phyloP scores from a whole-genome alignment of 495 filamentous ascomycete species.

The Hyaloscypha hepaticicola region DNA sequence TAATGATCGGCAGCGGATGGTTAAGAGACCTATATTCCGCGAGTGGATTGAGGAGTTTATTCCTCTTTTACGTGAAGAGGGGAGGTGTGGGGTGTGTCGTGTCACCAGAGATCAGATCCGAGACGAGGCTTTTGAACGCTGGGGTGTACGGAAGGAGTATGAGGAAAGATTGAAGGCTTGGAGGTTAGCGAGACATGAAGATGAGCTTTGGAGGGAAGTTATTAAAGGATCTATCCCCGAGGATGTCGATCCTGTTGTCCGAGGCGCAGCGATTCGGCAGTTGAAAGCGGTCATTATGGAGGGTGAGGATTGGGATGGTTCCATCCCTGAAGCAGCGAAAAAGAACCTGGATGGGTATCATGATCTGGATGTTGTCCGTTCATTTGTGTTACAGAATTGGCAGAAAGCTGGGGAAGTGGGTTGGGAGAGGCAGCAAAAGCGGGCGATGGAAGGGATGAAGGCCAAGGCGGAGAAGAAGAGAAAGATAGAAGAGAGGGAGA shows the following conservation, averaged over 20 bases:
- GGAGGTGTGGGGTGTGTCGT: background rate
- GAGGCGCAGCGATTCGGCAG: constrained; percentile 25
- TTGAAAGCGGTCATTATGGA: constrained; percentile 32
- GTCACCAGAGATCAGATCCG: constrained; percentile 26
- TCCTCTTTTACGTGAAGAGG: constrained; percentile 32
- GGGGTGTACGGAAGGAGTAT: constrained; percentile 33
- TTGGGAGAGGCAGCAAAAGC: constrained; percentile 30
- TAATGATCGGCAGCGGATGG: constrained; percentile 51
- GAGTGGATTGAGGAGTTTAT: constrained; percentile 55
- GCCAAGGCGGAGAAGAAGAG: constrained; percentile 27
- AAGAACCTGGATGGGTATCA: constrained; percentile 39
- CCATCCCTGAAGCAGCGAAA: constrained; percentile 22
- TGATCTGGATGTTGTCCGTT: constrained; percentile 34
- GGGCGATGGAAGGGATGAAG: constrained; percentile 24
- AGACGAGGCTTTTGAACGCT: constrained; percentile 26
- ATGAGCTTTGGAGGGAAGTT: constrained; percentile 24
- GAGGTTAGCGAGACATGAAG: constrained; percentile 21
- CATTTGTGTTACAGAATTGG: constrained; percentile 41
- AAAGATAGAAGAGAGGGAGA: no score
- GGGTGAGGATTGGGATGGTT: constrained; percentile 36
- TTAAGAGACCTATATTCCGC: constrained; percentile 45
- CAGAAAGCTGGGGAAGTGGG: constrained; percentile 35
- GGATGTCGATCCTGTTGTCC: constrained; percentile 21
- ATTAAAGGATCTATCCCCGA: constrained; percentile 34
- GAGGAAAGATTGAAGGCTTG: constrained; percentile 27